Percentiles rank a stretch among this genome's conserved stretches.
phyloP scores from a whole-genome alignment of 805 yeast species.

The Ogataea populi-albae region DNA sequence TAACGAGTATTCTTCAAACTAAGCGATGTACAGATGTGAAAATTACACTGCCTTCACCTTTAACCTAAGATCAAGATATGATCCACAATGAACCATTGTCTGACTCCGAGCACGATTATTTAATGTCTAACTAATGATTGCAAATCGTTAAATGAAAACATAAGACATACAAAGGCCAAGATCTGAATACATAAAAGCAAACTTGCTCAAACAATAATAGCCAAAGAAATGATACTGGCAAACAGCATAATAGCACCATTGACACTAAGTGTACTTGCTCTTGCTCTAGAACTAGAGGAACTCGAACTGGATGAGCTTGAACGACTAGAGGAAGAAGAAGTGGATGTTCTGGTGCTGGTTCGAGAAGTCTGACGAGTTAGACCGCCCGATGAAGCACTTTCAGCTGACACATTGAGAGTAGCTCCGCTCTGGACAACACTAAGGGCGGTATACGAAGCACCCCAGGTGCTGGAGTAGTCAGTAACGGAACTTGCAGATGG shows the following conservation, averaged over 20 bases:
- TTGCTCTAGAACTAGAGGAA: constrained; percentile 1
- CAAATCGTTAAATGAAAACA: too few species aligned
- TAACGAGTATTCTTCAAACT: neutral
- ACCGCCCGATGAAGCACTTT: neutral
- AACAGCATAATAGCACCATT: constrained; percentile 2
- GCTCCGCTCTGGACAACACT: constrained; percentile 1
- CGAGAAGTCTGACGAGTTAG: neutral
- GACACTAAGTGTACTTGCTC: neutral
- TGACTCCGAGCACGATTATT: too few species aligned
- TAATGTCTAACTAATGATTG: too few species aligned
- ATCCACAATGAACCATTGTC: too few species aligned
- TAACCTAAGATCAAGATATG: too few species aligned
- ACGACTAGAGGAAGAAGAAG: constrained; percentile 8
- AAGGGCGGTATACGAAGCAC: constrained; percentile 12
- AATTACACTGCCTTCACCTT: too few species aligned
- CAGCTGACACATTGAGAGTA: neutral
- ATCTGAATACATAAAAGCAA: neutral
- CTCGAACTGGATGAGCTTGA: constrained; percentile 5
- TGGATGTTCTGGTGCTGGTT: neutral
- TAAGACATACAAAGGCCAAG: too few species aligned
- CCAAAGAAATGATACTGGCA: constrained; percentile 1
- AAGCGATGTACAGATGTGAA: constrained; percentile 1
- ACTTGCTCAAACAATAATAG: neutral
- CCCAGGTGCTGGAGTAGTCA: constrained; percentile 44
- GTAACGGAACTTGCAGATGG: constrained; percentile 54